Evolutionary conservation across 2,329 filamentous ascomycete genomes (phyloP).

Genomic region (Harringtonia lauricola): DNA sequence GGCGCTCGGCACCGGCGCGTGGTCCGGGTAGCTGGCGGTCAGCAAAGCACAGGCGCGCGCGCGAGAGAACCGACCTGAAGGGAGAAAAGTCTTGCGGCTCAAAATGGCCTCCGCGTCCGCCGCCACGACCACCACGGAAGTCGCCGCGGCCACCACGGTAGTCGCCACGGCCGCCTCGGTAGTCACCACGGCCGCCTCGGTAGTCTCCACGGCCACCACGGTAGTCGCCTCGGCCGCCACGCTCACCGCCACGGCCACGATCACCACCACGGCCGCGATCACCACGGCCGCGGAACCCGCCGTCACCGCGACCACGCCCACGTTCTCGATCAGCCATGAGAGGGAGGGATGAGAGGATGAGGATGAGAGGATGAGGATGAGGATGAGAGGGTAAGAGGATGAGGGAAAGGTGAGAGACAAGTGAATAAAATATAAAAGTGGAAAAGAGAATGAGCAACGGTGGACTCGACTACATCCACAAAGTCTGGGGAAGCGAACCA

Average conservation of each 20-base stretch:
- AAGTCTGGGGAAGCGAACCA: no score
- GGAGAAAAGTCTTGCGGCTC: conserved; percentile 13
- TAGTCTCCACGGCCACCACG: conserved; percentile 8
- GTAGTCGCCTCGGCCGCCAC: conserved; percentile 11
- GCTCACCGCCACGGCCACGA: conserved; percentile 14
- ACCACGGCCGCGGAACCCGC: conserved; percentile 9
- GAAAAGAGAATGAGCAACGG: no score
- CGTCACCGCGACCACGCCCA: conserved; percentile 7
- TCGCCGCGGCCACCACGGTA: background rate
- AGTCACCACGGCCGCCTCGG: conserved; percentile 1
- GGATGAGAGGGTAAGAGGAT: no score
- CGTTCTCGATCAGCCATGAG: conserved; percentile 7
- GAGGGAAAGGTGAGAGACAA: no score
- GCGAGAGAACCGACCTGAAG: conserved; percentile 18
- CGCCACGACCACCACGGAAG: conserved; percentile 6
- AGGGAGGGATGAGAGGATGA: no score
- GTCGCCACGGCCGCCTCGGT: conserved; percentile 3
- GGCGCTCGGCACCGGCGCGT: conserved; percentile 14
- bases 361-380: no score
- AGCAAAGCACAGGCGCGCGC: background rate
- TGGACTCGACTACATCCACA: no score
- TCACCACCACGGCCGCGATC: conserved; percentile 5
- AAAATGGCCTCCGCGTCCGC: conserved; percentile 10
- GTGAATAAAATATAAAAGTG: no score
- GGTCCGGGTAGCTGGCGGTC: conserved; percentile 4